A percentile compares a stretch with the other conserved stretches of the same genome.
Evolutionary conservation across 352 stramenopile genomes (phyloP).

Genomic region (Phytophthora quininea): DNA sequence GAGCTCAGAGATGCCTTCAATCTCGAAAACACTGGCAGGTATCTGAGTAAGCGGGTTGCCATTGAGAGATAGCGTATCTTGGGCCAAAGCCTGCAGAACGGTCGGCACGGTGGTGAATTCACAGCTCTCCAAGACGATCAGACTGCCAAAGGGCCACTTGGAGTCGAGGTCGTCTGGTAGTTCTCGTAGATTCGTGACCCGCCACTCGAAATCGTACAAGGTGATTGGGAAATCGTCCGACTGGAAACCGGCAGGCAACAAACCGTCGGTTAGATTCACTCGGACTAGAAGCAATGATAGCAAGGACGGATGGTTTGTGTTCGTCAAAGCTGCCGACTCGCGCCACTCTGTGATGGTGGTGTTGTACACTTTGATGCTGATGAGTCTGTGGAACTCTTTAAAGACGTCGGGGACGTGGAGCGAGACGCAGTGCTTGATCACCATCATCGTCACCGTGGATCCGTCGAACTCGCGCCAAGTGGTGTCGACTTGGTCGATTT

Average conservation of each 20-base stretch:
- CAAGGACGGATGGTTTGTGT: slow-evolving; percentile 18
- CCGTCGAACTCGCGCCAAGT: slow-evolving; percentile 23
- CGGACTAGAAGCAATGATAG: slow-evolving; percentile 30
- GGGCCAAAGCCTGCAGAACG: slow-evolving; percentile 7
- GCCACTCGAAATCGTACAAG: slow-evolving; percentile 37
- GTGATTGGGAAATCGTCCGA: slow-evolving; percentile 23
- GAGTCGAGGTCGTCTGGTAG: slow-evolving; percentile 31
- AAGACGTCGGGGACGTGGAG: slow-evolving; percentile 22
- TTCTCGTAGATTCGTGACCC: slow-evolving; percentile 25
- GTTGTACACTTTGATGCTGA: slow-evolving; percentile 40
- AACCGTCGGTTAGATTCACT: slow-evolving; percentile 29
- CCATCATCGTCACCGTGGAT: slow-evolving; percentile 16
- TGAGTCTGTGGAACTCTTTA: slow-evolving; percentile 19
- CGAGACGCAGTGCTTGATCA: slow-evolving; percentile 28
- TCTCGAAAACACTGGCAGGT: slow-evolving; percentile 7
- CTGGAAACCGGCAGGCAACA: slow-evolving; percentile 32
- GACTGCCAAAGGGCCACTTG: slow-evolving; percentile 22
- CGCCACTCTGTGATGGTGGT: slow-evolving; percentile 28
- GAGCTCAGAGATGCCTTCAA: background rate
- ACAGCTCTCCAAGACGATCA: slow-evolving; percentile 17
- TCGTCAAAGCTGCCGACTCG: slow-evolving; percentile 16
- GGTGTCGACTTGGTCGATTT: background rate
- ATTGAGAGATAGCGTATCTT: slow-evolving; percentile 18
- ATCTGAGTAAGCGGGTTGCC: slow-evolving; percentile 22
- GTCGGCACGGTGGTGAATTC: slow-evolving; percentile 8